phyloP scores from a whole-genome alignment of 495 filamentous ascomycete genomes.

The Chaetomium fimeti region DNA sequence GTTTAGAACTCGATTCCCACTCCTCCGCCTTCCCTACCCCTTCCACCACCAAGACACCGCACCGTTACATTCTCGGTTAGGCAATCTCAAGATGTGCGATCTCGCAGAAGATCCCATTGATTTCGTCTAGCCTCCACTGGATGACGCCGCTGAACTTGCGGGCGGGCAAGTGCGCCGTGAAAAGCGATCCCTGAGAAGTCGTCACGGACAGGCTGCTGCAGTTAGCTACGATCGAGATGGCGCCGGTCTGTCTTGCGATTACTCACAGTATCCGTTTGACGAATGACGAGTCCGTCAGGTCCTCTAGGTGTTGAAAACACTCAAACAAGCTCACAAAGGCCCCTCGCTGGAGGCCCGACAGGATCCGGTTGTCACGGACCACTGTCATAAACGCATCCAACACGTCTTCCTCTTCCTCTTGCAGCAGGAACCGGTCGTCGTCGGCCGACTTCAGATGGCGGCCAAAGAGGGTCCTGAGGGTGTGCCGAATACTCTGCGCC shows the following conservation, averaged over 20 bases:
- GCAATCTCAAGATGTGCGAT: constrained; percentile 11
- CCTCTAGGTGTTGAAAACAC: constrained; percentile 18
- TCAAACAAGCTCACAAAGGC: constrained; percentile 11
- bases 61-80: not conserved
- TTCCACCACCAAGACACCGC: not conserved
- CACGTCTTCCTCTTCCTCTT: constrained; percentile 31
- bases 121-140: constrained; percentile 19
- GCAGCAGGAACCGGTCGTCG: constrained; percentile 20
- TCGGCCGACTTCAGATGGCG: constrained; percentile 21
- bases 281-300: constrained; percentile 18
- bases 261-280: constrained; percentile 26
- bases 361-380: constrained; percentile 17
- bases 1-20: not conserved
- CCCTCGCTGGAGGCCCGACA: not conserved
- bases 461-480: constrained; percentile 29
- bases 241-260: not conserved
- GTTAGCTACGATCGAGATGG: not conserved
- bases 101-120: constrained; percentile 8
- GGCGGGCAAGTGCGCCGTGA: constrained; percentile 12
- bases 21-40: not conserved
- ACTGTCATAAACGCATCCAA: constrained; percentile 23
- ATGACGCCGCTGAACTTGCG: constrained; percentile 3
- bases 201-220: not conserved
- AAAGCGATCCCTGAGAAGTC: not conserved
- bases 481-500: constrained; percentile 20